These are phyloP conservation scores for Apiotrichum porosum DNA, from an alignment of 1,284 basidiomycete genomes.

Conservation along the genomic window DNA sequence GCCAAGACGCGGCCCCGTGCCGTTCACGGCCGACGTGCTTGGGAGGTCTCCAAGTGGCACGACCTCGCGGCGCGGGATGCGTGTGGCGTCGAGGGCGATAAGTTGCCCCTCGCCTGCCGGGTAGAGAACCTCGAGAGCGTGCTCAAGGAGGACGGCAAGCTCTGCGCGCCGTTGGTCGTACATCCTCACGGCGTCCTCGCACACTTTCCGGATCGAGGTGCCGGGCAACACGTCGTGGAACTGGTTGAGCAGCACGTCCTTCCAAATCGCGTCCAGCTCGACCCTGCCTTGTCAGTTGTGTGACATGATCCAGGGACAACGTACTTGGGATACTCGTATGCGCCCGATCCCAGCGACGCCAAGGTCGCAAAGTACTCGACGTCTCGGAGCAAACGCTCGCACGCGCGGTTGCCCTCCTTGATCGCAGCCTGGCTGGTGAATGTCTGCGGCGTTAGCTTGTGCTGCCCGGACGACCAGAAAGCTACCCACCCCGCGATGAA, in stretches of 20 bases:
- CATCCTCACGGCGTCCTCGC: slow-evolving; percentile 82
- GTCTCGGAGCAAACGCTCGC: slow-evolving; percentile 84
- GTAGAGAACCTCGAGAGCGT: slow-evolving; percentile 69
- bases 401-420: slow-evolving; percentile 93
- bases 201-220: slow-evolving; percentile 71
- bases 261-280: slow-evolving; percentile 78
- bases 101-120: slow-evolving; percentile 43
- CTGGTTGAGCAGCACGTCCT: slow-evolving; percentile 84
- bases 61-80: slow-evolving; percentile 36
- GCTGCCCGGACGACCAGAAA: too few relatives aligned
- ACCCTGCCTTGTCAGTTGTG: too few relatives aligned
- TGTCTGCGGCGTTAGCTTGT: too few relatives aligned
- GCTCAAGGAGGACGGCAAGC: slow-evolving; percentile 65
- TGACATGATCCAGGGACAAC: too few relatives aligned
- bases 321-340: slow-evolving; percentile 65
- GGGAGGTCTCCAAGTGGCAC: too few relatives aligned
- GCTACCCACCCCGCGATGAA: slow-evolving; percentile 58
- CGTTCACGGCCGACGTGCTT: too few relatives aligned
- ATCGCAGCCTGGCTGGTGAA: slow-evolving; percentile 89
- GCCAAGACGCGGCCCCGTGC: too few relatives aligned
- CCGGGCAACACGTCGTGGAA: slow-evolving; percentile 92
- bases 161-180: slow-evolving; percentile 72
- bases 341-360: slow-evolving; percentile 64
- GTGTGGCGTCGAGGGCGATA: slow-evolving; percentile 43
- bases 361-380: slow-evolving; percentile 77